phyloP scores from a whole-genome alignment of 2,329 filamentous ascomycete genomes.

The Colletotrichum chlorophyti region DNA sequence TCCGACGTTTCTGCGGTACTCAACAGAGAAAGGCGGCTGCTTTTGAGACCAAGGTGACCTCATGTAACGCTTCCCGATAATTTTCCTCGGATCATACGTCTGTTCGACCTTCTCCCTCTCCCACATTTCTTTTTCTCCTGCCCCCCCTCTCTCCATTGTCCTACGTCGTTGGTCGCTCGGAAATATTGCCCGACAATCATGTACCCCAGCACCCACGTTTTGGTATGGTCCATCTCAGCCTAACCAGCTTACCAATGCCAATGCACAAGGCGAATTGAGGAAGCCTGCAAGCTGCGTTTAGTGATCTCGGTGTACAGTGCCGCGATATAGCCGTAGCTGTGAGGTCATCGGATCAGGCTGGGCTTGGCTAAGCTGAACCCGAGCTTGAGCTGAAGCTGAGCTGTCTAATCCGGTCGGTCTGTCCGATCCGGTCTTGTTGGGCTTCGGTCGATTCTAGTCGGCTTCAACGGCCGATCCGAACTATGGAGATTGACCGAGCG shows the following conservation, averaged over 20 bases:
- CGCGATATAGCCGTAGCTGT: too few relatives aligned
- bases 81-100: slow-evolving; percentile 24
- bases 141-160: not conserved
- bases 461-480: not conserved
- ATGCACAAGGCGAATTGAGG: too few relatives aligned
- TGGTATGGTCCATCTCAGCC: not conserved
- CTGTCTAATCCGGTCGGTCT: too few relatives aligned
- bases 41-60: too few relatives aligned
- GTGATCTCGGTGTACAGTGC: too few relatives aligned
- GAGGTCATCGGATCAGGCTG: too few relatives aligned
- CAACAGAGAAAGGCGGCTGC: too few relatives aligned
- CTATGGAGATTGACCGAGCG: slow-evolving; percentile 20
- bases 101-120: not conserved
- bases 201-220: not conserved
- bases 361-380: too few relatives aligned
- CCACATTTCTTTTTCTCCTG: not conserved
- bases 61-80: slow-evolving; percentile 11
- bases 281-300: not conserved
- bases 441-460: too few relatives aligned
- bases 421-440: not conserved
- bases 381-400: too few relatives aligned
- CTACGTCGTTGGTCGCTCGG: not conserved
- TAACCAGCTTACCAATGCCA: not conserved
- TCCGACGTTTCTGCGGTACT: slow-evolving; percentile 21
- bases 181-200: not conserved